Evolutionary conservation across 2,329 filamentous ascomycete species (phyloP), one percentile per base, ranked within the genome.

Genomic region (Calonectria henricotiae): DNA sequence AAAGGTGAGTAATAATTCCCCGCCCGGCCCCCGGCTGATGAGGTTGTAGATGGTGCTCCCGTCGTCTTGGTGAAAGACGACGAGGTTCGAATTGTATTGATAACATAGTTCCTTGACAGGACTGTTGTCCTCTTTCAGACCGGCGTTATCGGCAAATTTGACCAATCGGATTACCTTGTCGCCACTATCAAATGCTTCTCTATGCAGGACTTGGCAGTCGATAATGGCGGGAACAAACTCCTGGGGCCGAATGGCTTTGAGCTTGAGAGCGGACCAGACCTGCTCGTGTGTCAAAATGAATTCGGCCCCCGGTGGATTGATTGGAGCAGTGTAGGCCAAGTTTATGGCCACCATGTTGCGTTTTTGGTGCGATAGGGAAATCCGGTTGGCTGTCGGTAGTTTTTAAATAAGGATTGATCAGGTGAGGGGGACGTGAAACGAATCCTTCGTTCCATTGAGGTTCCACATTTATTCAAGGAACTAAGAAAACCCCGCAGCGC

Each of bases 151-250:
- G 3, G 58, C 51, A 32, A 83, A 83, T 9, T 68, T 71, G 7
- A 82, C 80, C 51, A 79, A 64, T 20, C 80, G 78, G 8, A 73
- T 71, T n/a, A 82, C 60, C 3, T 73, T 76, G n/a, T 72, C 63
- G 0, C 74, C 75, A 4, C 35, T 51, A 3, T 62, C 68, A 9
- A 44, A 44, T 0, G 58, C 1, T 12, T 78, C 75, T 44, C 82
- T 80, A 5, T 74, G 73, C 3, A 82, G 32, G 3, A 84, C 77
- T 43, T 77, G 67, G 73, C 81, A 82, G 8, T 70, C 63, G 1
- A 72, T 70, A 60, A 84, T 83, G n/a, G 79, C 77, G 1, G 82
- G 78, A 13, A 84, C 80, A 37, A 84, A 84, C 44, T 83, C 81
- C 11, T 82, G 71, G 3, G 82, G 79, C 5, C 68, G 72, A 2